Percentiles rank a stretch among this genome's conserved stretches.
Conservation (phyloP, 31 red algal genomes). For the Bonnemaisonia californica region DNA sequence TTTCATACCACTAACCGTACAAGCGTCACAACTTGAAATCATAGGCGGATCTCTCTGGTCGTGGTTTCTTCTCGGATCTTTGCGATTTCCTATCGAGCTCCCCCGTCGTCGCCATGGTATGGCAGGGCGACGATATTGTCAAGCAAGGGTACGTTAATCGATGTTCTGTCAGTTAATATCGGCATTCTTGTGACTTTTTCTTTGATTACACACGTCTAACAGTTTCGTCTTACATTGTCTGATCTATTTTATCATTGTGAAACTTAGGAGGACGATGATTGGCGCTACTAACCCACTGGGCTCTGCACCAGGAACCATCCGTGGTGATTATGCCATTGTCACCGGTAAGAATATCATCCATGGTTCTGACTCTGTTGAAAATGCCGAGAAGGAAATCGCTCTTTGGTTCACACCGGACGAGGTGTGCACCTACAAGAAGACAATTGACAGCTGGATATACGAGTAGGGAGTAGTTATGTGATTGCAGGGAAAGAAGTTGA, state of each 20-base stretch:
- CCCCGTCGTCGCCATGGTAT: conserved; percentile 85
- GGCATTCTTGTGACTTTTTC: not conserved
- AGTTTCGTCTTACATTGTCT: conserved; percentile 18
- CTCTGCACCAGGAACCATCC: conserved; percentile 82
- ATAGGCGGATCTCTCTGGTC: conserved; percentile 54
- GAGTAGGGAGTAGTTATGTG: conserved; percentile 39
- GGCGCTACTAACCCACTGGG: conserved; percentile 90
- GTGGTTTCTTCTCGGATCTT: conserved; percentile 71
- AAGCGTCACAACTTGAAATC: too few species aligned
- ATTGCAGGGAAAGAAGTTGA: too few species aligned
- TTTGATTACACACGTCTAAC: not conserved
- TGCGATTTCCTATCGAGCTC: conserved; percentile 66
- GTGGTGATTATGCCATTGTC: conserved; percentile 77
- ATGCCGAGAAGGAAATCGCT: conserved; percentile 76
- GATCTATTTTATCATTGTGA: too few species aligned
- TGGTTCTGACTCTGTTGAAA: conserved; percentile 79
- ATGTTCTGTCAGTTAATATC: not conserved
- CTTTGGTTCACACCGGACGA: conserved; percentile 83
- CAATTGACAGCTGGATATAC: conserved; percentile 35
- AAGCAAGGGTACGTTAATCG: conserved; percentile 32
- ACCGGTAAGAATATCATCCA: conserved; percentile 83
- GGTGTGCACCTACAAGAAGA: conserved; percentile 39
- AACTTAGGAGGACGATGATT: conserved; percentile 68
- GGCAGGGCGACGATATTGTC: conserved; percentile 83
- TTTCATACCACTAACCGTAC: too few species aligned